Evolutionary conservation across 2,329 filamentous ascomycete species (phyloP).

Genomic region (Diaporthe sp.): DNA sequence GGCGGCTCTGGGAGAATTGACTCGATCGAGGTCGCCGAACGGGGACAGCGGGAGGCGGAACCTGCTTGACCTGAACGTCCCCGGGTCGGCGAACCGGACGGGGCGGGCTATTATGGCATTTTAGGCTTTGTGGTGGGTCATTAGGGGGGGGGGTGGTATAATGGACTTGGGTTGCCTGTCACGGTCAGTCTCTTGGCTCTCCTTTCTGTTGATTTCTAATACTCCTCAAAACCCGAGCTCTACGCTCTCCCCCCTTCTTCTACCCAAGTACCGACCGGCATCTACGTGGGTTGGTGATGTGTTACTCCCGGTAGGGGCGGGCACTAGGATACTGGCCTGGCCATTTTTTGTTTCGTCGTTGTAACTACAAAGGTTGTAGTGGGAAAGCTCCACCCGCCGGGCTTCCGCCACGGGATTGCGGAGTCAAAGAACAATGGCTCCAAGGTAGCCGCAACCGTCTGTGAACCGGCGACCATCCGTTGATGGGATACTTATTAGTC

Average conservation of each 20-base stretch:
- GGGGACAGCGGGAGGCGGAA: not conserved
- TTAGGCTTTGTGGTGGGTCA: slow-evolving; percentile 14
- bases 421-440: not conserved
- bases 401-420: not conserved
- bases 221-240: no score
- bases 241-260: no score
- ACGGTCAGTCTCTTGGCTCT: not conserved
- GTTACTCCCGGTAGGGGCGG: not conserved
- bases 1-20: not conserved
- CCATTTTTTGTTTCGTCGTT: not conserved
- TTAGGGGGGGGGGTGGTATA: no score
- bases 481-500: not conserved
- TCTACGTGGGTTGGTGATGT: not conserved
- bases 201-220: not conserved
- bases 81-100: slow-evolving; percentile 19
- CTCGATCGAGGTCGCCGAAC: slow-evolving; percentile 30
- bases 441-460: slow-evolving; percentile 1
- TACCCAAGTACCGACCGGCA: no score
- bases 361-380: not conserved
- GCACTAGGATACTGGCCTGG: not conserved
- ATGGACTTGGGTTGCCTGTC: not conserved
- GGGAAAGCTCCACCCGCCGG: slow-evolving; percentile 1
- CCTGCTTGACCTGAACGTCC: not conserved
- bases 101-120: not conserved
- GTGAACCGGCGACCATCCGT: slow-evolving; percentile 2